These are phyloP conservation scores for Ceratobasidium papillatum DNA, from an alignment of 1,284 basidiomycete species.

Conservation along the genomic window DNA sequence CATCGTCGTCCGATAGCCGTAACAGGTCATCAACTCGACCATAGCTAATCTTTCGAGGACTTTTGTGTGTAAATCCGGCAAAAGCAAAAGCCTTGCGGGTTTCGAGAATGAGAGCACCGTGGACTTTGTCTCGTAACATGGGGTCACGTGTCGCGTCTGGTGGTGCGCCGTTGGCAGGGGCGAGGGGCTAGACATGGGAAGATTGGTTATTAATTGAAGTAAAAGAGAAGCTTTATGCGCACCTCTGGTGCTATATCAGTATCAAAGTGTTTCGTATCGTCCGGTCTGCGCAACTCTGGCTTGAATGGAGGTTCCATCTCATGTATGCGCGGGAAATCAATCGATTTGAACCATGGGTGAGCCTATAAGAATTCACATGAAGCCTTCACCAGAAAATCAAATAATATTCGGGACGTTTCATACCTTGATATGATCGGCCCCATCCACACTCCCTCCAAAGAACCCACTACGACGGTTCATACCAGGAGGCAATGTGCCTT, in stretches of 20 bases:
- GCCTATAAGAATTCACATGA: slow-evolving; percentile 60
- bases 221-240: slow-evolving; percentile 50
- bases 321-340: slow-evolving; percentile 87
- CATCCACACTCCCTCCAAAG: slow-evolving; percentile 68
- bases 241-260: slow-evolving; percentile 92
- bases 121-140: slow-evolving; percentile 80
- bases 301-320: slow-evolving; percentile 84
- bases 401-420: slow-evolving; percentile 39
- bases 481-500: slow-evolving; percentile 72
- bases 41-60: slow-evolving; percentile 77
- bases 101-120: slow-evolving; percentile 86
- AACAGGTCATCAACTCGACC: slow-evolving; percentile 69
- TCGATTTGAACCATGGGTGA: slow-evolving; percentile 87
- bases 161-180: slow-evolving; percentile 85
- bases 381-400: no score
- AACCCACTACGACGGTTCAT: slow-evolving; percentile 78
- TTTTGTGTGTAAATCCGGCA: slow-evolving; percentile 89
- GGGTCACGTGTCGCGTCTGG: slow-evolving; percentile 88
- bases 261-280: slow-evolving; percentile 91
- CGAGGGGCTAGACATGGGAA: slow-evolving; percentile 69
- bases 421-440: slow-evolving; percentile 88
- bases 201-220: neutral
- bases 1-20: slow-evolving; percentile 49
- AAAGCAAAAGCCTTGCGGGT: slow-evolving; percentile 92
- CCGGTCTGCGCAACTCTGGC: slow-evolving; percentile 79